A percentile compares a stretch with the other conserved stretches of the same genome.
Conservation (phyloP, 2,329 filamentous ascomycete genomes). For the Ophiostoma piceae region DNA sequence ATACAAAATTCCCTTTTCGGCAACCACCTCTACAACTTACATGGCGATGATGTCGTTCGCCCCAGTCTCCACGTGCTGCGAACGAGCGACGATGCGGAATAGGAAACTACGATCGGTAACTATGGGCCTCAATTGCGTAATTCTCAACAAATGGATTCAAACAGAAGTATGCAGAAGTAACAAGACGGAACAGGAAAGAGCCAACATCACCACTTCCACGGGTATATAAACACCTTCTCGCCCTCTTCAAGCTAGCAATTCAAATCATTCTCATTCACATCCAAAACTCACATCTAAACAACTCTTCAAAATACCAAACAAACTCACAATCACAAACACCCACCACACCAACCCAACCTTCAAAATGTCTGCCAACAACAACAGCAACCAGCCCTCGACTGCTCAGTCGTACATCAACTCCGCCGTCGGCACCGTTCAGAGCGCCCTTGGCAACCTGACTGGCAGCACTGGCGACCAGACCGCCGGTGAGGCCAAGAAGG, state of each 20-base stretch:
- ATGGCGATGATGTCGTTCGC: constrained; percentile 4
- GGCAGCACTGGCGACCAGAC: constrained; percentile 64
- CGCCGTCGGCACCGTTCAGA: constrained; percentile 68
- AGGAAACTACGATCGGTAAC: background rate
- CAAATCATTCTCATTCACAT: background rate
- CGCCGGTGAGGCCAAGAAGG: constrained; percentile 60
- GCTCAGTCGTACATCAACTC: constrained; percentile 72
- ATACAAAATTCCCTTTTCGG: background rate
- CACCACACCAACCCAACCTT: background rate
- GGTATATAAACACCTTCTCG: background rate
- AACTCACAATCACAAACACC: constrained; percentile 30
- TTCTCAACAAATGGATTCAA: background rate
- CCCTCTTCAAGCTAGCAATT: background rate
- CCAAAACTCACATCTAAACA: background rate
- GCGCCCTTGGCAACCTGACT: constrained; percentile 64
- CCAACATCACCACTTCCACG: background rate
- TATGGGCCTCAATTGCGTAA: constrained; percentile 4
- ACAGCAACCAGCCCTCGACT: constrained; percentile 57
- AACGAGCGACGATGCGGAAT: background rate
- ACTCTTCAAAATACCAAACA: constrained; percentile 7
- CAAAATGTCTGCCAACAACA: constrained; percentile 22
- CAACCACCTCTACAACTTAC: background rate
- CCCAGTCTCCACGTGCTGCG: background rate
- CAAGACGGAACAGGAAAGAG: background rate
- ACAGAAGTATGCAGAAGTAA: background rate